Evolutionary conservation across 768 basidiomycete genomes (phyloP).

Genomic region (Hygrocybe punicea): DNA sequence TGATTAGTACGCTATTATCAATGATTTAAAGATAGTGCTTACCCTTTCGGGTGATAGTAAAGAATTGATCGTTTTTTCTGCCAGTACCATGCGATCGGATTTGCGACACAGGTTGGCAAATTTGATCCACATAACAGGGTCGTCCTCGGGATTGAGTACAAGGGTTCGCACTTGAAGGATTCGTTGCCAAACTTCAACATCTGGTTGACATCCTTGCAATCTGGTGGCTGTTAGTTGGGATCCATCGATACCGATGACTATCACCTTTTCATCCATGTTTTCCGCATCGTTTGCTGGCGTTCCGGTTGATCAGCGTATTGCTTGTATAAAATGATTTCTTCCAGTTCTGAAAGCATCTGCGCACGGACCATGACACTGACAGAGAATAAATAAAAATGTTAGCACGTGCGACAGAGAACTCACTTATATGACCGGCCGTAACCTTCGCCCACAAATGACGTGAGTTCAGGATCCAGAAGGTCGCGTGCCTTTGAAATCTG

Average conservation of each 20-base stretch:
- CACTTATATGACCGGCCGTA: conserved; percentile 98
- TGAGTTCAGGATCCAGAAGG: conserved; percentile 84
- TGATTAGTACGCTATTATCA: not conserved
- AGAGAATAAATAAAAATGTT: conserved; percentile 4
- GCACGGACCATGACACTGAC: conserved; percentile 90
- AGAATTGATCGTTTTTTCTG: conserved; percentile 95
- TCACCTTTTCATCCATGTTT: conserved; percentile 98
- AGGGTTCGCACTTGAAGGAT: conserved; percentile 94
- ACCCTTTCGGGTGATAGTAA: conserved; percentile 74
- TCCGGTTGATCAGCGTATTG: conserved; percentile 91
- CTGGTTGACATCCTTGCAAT: conserved; percentile 92
- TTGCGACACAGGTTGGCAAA: conserved; percentile 97
- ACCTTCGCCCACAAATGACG: conserved; percentile 88
- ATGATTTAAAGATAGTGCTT: conserved; percentile 15
- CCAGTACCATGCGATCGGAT: conserved; percentile 88
- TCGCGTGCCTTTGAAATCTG: conserved; percentile 94
- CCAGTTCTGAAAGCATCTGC: conserved; percentile 96
- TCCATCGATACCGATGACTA: conserved; percentile 12
- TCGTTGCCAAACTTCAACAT: conserved; percentile 98
- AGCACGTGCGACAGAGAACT: conserved; percentile 23
- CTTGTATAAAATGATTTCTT: conserved; percentile 96
- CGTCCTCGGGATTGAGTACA: conserved; percentile 88
- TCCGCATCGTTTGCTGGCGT: conserved; percentile 83
- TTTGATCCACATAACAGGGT: conserved; percentile 98
- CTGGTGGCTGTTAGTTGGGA: conserved; percentile 37